A percentile compares a stretch with the other conserved stretches of the same genome.
Evolutionary conservation across 2,329 filamentous ascomycete genomes (phyloP).

Genomic region (Fusarium brevicatenulatum): DNA sequence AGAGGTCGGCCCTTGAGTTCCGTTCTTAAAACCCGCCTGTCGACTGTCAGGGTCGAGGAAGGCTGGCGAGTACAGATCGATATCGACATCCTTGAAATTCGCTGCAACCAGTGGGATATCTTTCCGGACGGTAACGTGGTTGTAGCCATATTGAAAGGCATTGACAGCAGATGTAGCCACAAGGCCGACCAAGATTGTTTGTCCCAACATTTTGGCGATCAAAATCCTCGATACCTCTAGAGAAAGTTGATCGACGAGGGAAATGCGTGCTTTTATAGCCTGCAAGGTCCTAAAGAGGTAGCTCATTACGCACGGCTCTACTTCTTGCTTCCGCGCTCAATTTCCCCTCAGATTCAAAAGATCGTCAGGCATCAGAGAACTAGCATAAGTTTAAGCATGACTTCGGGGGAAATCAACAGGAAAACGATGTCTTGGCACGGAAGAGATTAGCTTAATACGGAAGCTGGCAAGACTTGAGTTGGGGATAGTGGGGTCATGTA

Average conservation of each 20-base stretch:
- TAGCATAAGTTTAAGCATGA: constrained; percentile 21
- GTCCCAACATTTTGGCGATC: constrained; percentile 1
- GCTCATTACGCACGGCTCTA: constrained; percentile 8
- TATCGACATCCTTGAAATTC: constrained; percentile 31
- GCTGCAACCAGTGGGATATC: constrained; percentile 20
- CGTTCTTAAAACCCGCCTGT: constrained; percentile 20
- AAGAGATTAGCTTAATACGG: constrained; percentile 26
- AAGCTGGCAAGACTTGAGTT: constrained; percentile 17
- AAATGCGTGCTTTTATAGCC: constrained; percentile 11
- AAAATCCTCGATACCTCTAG: no score
- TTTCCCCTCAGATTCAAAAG: background rate
- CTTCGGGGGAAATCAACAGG: background rate
- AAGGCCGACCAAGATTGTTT: background rate
- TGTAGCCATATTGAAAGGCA: constrained; percentile 31
- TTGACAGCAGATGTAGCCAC: constrained; percentile 7
- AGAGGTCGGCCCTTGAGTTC: constrained; percentile 32
- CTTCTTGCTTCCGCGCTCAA: constrained; percentile 16
- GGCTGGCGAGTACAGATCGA: constrained; percentile 19
- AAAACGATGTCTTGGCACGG: constrained; percentile 25
- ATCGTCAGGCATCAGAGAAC: background rate
- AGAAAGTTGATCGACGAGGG: no score
- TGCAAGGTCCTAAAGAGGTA: background rate
- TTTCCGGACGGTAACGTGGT: constrained; percentile 7
- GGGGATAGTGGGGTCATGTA: constrained; percentile 17
- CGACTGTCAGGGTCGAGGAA: background rate